A percentile compares a stretch with the other conserved stretches of the same genome.
Evolutionary conservation across 179 eudicot genomes (phyloP).

Genomic region (Camellia oleifera): DNA sequence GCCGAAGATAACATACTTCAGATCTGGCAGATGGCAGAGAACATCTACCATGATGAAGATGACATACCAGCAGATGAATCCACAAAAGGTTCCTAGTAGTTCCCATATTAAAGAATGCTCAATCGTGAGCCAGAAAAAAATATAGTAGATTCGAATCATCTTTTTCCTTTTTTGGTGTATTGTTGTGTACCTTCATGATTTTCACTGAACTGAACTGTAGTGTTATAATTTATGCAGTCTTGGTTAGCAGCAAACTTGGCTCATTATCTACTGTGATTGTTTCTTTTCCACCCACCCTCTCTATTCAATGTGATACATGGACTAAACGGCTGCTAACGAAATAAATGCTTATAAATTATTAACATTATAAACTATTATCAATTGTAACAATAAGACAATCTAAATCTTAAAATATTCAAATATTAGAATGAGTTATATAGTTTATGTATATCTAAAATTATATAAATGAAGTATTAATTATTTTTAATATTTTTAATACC

Average conservation of each 20-base stretch:
- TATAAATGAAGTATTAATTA: too few relatives aligned
- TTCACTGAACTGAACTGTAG: neutral
- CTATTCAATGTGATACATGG: too few relatives aligned
- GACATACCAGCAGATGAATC: constrained; percentile 67
- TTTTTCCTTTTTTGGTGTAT: neutral
- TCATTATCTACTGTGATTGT: too few relatives aligned
- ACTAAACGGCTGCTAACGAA: too few relatives aligned
- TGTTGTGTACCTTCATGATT: neutral
- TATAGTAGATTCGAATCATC: neutral
- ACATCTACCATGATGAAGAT: constrained; percentile 87
- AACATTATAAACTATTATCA: too few relatives aligned
- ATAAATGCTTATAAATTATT: too few relatives aligned
- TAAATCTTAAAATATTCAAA: too few relatives aligned
- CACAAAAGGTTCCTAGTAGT: constrained; percentile 21
- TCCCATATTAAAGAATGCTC: neutral
- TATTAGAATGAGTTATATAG: too few relatives aligned
- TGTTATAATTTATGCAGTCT: neutral
- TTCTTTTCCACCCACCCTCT: too few relatives aligned
- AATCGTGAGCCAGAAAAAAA: neutral
- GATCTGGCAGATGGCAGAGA: constrained; percentile 98
- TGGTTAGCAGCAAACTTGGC: neutral
- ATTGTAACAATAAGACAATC: too few relatives aligned
- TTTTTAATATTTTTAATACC: too few relatives aligned
- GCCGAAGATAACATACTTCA: constrained; percentile 95
- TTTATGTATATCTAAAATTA: too few relatives aligned